phyloP scores from a whole-genome alignment of 805 yeast genomes.

The Teunomyces gatunensis region DNA sequence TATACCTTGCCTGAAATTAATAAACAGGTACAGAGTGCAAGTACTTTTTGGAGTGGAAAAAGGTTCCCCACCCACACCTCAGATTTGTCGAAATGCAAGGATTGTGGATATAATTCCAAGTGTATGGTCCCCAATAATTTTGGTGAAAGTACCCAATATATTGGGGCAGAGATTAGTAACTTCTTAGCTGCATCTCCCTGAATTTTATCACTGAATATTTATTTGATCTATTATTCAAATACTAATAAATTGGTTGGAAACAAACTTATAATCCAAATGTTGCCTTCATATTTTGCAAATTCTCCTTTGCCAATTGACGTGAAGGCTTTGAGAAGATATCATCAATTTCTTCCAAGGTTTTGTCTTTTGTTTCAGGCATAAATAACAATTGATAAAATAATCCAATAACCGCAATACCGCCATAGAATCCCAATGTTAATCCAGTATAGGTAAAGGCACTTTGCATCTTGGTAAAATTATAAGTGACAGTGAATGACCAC shows the following conservation, averaged over 20 bases:
- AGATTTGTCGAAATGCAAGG: constrained; percentile 45
- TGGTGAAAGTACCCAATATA: background rate
- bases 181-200: background rate
- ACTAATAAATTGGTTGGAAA: background rate
- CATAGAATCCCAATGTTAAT: constrained; percentile 62
- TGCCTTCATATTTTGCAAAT: constrained; percentile 29
- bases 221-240: background rate
- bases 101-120: constrained; percentile 48
- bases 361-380: constrained; percentile 72
- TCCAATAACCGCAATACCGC: constrained; percentile 62
- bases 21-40: constrained; percentile 28
- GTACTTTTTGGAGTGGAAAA: constrained; percentile 58
- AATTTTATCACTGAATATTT: background rate
- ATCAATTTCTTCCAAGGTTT: constrained; percentile 71
- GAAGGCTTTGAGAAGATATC: constrained; percentile 55
- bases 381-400: constrained; percentile 50
- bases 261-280: constrained; percentile 8
- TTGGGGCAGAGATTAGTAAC: background rate
- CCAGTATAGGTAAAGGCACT: constrained; percentile 60
- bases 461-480: constrained; percentile 58
- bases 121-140: constrained; percentile 13
- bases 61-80: constrained; percentile 47
- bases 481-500: constrained; percentile 64
- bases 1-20: constrained; percentile 34
- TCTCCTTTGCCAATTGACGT: constrained; percentile 30